Evolutionary conservation across 257 asterid species (phyloP).

Genomic region (Fraxinus anomala): DNA sequence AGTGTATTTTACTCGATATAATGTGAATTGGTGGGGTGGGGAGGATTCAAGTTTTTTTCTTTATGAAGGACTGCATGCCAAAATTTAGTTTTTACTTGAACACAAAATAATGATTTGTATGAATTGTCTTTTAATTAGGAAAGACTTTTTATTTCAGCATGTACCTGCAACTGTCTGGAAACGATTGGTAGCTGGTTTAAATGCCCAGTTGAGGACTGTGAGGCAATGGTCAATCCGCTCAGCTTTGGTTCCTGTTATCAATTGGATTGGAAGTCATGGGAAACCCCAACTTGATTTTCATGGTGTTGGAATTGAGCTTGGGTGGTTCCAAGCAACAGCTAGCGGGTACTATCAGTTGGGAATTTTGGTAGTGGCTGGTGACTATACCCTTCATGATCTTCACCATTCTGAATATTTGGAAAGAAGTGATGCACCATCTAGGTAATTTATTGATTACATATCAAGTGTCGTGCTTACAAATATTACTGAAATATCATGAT

Average conservation of each 20-base stretch:
- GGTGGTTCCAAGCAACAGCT: conserved; percentile 95
- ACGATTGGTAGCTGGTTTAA: conserved; percentile 87
- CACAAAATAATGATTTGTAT: neutral
- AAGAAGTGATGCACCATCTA: conserved; percentile 53
- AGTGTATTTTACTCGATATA: neutral
- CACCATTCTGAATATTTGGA: conserved; percentile 57
- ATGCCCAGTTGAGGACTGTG: conserved; percentile 88
- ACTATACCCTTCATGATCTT: conserved; percentile 60
- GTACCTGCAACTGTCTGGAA: conserved; percentile 94
- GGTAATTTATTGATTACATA: conserved; percentile 48
- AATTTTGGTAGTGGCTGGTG: conserved; percentile 76
- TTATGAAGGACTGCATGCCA: neutral
- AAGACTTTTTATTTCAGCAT: conserved; percentile 55
- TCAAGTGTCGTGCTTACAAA: conserved; percentile 20
- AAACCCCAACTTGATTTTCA: conserved; percentile 95
- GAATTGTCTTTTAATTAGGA: conserved; percentile 30
- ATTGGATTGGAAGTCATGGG: conserved; percentile 83
- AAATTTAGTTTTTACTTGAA: conserved; percentile 5
- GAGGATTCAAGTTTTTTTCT: neutral
- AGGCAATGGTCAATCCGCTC: conserved; percentile 72
- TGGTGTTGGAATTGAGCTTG: conserved; percentile 84
- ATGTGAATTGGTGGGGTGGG: neutral
- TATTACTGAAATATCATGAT: conserved; percentile 5
- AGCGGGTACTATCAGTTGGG: conserved; percentile 96
- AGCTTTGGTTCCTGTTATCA: conserved; percentile 63